A percentile compares a stretch with the other conserved stretches of the same genome.
These are phyloP conservation scores for Apiospora koreana DNA, from an alignment of 2,329 filamentous ascomycete genomes.

Conservation along the genomic window DNA sequence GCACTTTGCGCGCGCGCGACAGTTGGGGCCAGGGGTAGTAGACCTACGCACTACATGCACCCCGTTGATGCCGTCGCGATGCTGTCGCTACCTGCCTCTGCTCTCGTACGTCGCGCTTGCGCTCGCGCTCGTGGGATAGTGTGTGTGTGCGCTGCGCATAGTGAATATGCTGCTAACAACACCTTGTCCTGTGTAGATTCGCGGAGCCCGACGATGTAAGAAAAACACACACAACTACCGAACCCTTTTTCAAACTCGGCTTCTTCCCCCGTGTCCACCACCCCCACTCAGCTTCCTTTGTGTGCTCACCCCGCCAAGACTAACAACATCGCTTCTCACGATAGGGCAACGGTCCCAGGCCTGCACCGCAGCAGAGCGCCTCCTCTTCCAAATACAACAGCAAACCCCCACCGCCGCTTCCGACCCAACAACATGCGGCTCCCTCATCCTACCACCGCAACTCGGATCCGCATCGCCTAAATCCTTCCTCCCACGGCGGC, in stretches of 20 bases:
- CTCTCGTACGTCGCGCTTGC: neutral
- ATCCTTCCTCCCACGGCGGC: slow-evolving; percentile 14
- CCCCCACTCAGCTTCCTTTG: slow-evolving; percentile 7
- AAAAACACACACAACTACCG: neutral
- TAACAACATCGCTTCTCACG: neutral
- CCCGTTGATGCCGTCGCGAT: neutral
- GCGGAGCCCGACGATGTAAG: slow-evolving; percentile 73
- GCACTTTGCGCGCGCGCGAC: slow-evolving; percentile 23
- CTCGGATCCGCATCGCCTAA: slow-evolving; percentile 16
- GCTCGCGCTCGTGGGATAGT: too few species aligned
- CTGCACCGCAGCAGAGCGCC: slow-evolving; percentile 18
- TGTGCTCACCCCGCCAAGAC: neutral
- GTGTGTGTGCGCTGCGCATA: neutral
- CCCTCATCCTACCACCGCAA: slow-evolving; percentile 17
- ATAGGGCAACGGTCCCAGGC: slow-evolving; percentile 11
- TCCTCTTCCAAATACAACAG: slow-evolving; percentile 45
- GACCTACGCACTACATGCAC: neutral
- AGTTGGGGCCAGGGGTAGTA: neutral
- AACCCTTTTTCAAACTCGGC: slow-evolving; percentile 10
- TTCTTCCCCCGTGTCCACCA: slow-evolving; percentile 12
- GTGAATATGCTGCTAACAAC: neutral
- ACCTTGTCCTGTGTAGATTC: slow-evolving; percentile 50
- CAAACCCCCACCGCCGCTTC: slow-evolving; percentile 47
- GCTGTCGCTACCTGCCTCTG: neutral
- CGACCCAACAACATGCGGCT: slow-evolving; percentile 18